Conservation (phyloP, 495 filamentous ascomycete genomes). For the Penicilliopsis zonata region DNA sequence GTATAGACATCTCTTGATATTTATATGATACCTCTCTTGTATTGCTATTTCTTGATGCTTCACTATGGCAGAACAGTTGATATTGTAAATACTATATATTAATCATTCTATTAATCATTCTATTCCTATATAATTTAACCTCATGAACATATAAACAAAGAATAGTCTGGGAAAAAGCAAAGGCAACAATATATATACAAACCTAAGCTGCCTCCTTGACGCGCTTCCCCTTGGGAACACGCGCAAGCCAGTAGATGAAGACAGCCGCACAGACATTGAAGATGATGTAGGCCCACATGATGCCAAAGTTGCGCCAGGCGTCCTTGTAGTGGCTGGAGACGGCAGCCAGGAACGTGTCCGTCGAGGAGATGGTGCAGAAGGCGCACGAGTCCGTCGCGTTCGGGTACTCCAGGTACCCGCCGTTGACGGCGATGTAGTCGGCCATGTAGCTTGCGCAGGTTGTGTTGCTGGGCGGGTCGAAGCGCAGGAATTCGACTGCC, state of each 20-base stretch:
- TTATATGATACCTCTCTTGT: no score
- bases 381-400: slow-evolving; percentile 40
- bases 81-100: not conserved
- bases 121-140: not conserved
- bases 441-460: slow-evolving; percentile 48
- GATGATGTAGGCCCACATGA: slow-evolving; percentile 52
- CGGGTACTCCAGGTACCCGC: slow-evolving; percentile 44
- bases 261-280: slow-evolving; percentile 64
- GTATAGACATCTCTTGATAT: no score
- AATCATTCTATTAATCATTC: slow-evolving; percentile 1
- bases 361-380: slow-evolving; percentile 48
- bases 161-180: not conserved
- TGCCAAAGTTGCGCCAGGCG: slow-evolving; percentile 62
- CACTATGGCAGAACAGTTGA: not conserved
- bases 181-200: not conserved
- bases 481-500: slow-evolving; percentile 40
- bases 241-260: slow-evolving; percentile 64
- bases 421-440: slow-evolving; percentile 30
- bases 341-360: slow-evolving; percentile 47
- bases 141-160: slow-evolving; percentile 1
- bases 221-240: slow-evolving; percentile 55
- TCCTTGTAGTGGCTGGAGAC: slow-evolving; percentile 42
- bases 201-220: slow-evolving; percentile 11
- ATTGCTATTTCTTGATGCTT: no score
- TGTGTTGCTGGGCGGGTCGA: slow-evolving; percentile 34